phyloP scores from a whole-genome alignment of 306 rosid species.

The Cucurbita pepo region DNA sequence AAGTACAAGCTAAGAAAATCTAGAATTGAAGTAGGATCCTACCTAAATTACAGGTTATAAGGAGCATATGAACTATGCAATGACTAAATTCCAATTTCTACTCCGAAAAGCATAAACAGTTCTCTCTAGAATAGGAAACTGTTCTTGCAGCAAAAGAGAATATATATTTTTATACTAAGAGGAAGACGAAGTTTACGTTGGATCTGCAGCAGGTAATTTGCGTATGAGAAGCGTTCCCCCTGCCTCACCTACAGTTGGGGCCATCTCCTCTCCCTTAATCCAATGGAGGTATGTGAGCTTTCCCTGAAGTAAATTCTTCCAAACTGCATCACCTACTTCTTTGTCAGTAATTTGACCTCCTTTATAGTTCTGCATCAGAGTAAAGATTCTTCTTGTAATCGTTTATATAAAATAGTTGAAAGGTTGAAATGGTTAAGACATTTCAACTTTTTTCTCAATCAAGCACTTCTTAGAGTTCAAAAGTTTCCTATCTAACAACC shows the following conservation, averaged over 20 bases:
- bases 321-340: constrained; percentile 28
- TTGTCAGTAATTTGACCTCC: constrained; percentile 42
- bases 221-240: constrained; percentile 78
- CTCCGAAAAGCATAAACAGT: background rate
- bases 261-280: constrained; percentile 82
- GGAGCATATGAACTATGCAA: background rate
- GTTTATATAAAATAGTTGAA: background rate
- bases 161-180: background rate
- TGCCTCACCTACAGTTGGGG: constrained; percentile 43
- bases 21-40: background rate
- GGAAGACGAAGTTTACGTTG: constrained; percentile 29
- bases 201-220: constrained; percentile 47
- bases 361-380: constrained; percentile 42
- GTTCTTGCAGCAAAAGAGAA: constrained; percentile 3
- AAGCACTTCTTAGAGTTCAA: background rate
- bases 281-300: constrained; percentile 66
- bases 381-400: constrained; percentile 4
- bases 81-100: too few species aligned
- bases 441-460: too few species aligned
- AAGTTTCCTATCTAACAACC: background rate
- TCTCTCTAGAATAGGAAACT: background rate
- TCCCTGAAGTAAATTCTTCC: constrained; percentile 45
- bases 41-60: background rate
- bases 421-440: background rate
- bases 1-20: background rate